Evolutionary conservation across 2,329 filamentous ascomycete species (phyloP).

Genomic region (Fusarium sp.): DNA sequence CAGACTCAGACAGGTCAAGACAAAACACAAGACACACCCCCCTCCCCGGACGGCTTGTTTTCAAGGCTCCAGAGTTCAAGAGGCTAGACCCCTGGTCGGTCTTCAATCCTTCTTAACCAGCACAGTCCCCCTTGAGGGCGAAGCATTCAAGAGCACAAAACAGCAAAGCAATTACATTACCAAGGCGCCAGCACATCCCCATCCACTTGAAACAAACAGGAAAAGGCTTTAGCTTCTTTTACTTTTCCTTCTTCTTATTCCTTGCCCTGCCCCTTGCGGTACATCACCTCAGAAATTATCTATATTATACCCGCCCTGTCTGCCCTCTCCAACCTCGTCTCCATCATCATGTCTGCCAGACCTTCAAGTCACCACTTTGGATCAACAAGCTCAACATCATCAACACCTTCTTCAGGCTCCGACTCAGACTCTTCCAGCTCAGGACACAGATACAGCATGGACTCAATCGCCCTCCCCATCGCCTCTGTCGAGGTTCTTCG

Average conservation of each 20-base stretch:
- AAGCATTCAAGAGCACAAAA: slow-evolving; percentile 15
- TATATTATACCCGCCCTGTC: slow-evolving; percentile 33
- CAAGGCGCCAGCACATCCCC: slow-evolving; percentile 31
- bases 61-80: slow-evolving; percentile 34
- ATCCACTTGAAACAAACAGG: slow-evolving; percentile 26
- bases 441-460: slow-evolving; percentile 58
- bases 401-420: slow-evolving; percentile 30
- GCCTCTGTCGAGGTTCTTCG: slow-evolving; percentile 68
- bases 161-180: slow-evolving; percentile 8
- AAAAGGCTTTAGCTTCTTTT: slow-evolving; percentile 23
- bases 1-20: background rate
- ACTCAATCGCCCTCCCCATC: slow-evolving; percentile 54
- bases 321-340: slow-evolving; percentile 14
- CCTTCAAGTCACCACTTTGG: slow-evolving; percentile 35
- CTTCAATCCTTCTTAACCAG: slow-evolving; percentile 26
- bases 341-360: slow-evolving; percentile 33
- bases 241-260: background rate
- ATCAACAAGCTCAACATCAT: slow-evolving; percentile 37
- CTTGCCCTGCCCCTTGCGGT: background rate
- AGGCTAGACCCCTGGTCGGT: slow-evolving; percentile 25
- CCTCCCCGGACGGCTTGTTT: slow-evolving; percentile 25
- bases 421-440: slow-evolving; percentile 41
- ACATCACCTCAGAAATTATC: slow-evolving; percentile 19
- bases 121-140: slow-evolving; percentile 29
- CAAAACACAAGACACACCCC: background rate